Base-by-base conservation (phyloP, 2,329 filamentous ascomycete species). In the Gaeumannomyces tritici region DNA sequence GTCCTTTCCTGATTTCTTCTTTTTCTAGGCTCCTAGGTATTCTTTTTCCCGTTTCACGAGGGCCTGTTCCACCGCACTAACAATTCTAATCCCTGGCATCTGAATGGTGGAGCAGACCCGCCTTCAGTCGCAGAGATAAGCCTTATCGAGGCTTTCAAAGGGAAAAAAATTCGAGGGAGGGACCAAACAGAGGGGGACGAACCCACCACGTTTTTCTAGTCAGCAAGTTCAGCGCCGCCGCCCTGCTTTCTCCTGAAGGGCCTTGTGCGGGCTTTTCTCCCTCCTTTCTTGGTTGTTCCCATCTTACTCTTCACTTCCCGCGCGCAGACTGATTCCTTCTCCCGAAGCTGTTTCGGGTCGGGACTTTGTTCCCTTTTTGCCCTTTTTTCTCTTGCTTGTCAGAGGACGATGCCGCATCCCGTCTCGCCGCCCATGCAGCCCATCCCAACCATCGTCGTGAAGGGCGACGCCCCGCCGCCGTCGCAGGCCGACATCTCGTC, bases 401-500 rank as follows among this genome's bases (percentile, higher is more conserved):
- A 56, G 18, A 27, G 21, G 57, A 65, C 31, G 58, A 68, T 69
- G 69, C 68, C 69, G 59, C 65, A 67, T 47, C 63, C 67, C 1
- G 62, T 67, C 21, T 64, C 64, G 59, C 62, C 65, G 28, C 58
- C 63, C 31, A 66, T 67, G 66, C 65, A 66, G 58, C 62, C 66
- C 42, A 63, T 67, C 31, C 69, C 70, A 1, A 65, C 62, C 47
- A 64, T 69, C 55, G 66, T 66, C 63, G 64, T 65, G 24, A 68
- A 69, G 58, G 63, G 61, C 61, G 67, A 65, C 33, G 66, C 60
- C 55, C 80, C 81, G 68, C 80, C 86, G 66, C 88, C 88, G 65
- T 82, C 86, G 35, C 76, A 84, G 69, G 84, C 86, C 66, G 89
- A 91, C 65, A 77, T 93, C 65, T 75, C 81, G 65, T 80, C 83